Conservation (phyloP, 495 filamentous ascomycete genomes). For the Penicillium coprophilum region DNA sequence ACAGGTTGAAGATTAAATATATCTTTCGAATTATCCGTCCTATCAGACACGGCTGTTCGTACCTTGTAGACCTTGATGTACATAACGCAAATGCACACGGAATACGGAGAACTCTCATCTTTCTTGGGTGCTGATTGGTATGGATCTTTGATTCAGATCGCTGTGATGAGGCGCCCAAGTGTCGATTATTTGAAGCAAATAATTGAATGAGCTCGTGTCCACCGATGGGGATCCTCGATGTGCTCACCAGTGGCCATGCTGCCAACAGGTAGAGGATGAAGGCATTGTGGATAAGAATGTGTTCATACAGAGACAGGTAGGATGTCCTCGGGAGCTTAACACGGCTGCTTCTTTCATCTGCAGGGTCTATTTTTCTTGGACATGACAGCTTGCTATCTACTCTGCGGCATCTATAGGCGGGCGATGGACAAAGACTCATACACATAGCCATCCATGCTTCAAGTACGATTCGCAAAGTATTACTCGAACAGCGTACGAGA, state of each 20-base stretch:
- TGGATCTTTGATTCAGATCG: background rate
- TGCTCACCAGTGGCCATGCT: background rate
- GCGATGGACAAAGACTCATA: background rate
- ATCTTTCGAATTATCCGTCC: background rate
- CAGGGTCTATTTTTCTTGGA: background rate
- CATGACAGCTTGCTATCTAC: background rate
- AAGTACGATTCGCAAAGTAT: constrained; percentile 2
- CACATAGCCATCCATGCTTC: background rate
- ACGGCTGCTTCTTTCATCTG: background rate
- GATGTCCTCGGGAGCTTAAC: background rate
- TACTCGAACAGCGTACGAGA: constrained; percentile 6
- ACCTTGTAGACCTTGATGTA: background rate
- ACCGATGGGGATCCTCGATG: background rate
- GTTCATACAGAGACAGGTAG: background rate
- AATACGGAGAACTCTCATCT: too few species aligned
- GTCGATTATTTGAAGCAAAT: background rate
- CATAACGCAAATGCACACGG: too few species aligned
- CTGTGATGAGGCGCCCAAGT: background rate
- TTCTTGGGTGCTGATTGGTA: background rate
- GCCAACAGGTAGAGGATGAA: background rate
- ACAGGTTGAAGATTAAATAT: background rate
- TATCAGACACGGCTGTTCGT: background rate
- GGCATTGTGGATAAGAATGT: background rate
- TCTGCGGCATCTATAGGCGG: background rate
- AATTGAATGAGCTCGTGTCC: background rate